Evolutionary conservation across 371 early-diverging fungal genomes (phyloP).

Genomic region (Parasitella parasitica): DNA sequence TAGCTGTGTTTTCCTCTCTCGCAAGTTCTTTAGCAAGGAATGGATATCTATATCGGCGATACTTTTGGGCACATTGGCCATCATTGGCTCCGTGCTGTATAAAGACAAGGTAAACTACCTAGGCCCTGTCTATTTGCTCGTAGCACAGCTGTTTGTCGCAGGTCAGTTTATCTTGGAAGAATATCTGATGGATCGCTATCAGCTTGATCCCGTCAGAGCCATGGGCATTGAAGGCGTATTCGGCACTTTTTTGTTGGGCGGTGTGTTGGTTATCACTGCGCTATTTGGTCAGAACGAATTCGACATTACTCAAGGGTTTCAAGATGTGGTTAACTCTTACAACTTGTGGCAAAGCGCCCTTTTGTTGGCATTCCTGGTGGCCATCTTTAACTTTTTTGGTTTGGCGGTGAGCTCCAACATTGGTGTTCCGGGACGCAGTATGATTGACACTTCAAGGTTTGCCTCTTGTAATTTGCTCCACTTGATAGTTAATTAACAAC

Average conservation of each 20-base stretch:
- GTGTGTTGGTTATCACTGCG: slow-evolving; percentile 21
- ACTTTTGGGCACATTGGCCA: slow-evolving; percentile 28
- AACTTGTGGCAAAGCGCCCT: slow-evolving; percentile 42
- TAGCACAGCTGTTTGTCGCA: slow-evolving; percentile 44
- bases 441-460: slow-evolving; percentile 46
- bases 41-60: slow-evolving; percentile 36
- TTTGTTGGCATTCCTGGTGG: slow-evolving; percentile 39
- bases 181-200: slow-evolving; percentile 45
- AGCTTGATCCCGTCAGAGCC: slow-evolving; percentile 43
- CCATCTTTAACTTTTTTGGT: slow-evolving; percentile 49
- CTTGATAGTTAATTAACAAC: no score
- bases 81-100: slow-evolving; percentile 15
- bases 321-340: slow-evolving; percentile 21
- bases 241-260: slow-evolving; percentile 29
- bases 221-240: slow-evolving; percentile 51
- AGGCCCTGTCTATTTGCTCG: slow-evolving; percentile 33
- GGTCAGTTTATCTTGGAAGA: slow-evolving; percentile 48
- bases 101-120: slow-evolving; percentile 14
- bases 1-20: slow-evolving; percentile 39
- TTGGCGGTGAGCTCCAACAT: slow-evolving; percentile 40
- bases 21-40: slow-evolving; percentile 39
- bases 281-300: slow-evolving; percentile 21
- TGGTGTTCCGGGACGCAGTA: slow-evolving; percentile 44
- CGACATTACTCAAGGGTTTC: slow-evolving; percentile 29
- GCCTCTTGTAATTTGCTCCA: no score